phyloP scores from a whole-genome alignment of 495 filamentous ascomycete genomes.

The Astrothelium macrocarpum region DNA sequence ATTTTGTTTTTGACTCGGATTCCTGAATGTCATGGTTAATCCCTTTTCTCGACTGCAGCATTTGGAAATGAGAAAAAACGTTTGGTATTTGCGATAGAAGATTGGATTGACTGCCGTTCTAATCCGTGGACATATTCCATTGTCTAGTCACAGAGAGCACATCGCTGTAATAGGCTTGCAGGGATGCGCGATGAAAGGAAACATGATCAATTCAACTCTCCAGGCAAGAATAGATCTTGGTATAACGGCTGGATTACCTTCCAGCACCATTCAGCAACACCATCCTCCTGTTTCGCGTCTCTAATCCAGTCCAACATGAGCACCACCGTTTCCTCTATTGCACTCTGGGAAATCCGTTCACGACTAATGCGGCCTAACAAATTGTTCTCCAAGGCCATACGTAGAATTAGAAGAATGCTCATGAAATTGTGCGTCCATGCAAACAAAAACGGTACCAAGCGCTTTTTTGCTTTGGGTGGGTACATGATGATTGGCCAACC shows the following conservation, averaged over 20 bases:
- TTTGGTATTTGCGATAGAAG: too few relatives aligned
- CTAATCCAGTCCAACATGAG: slow-evolving; percentile 47
- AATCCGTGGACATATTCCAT: too few relatives aligned
- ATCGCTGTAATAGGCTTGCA: too few relatives aligned
- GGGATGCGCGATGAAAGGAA: too few relatives aligned
- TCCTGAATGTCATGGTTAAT: too few relatives aligned
- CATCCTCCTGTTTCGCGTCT: slow-evolving; percentile 42
- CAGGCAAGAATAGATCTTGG: neutral
- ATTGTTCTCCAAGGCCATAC: slow-evolving; percentile 41
- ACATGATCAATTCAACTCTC: neutral
- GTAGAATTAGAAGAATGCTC: slow-evolving; percentile 45
- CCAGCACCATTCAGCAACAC: slow-evolving; percentile 44
- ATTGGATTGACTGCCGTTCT: too few relatives aligned
- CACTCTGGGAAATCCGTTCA: slow-evolving; percentile 17
- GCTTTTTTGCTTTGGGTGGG: slow-evolving; percentile 45
- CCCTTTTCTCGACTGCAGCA: too few relatives aligned
- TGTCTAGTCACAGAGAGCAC: too few relatives aligned
- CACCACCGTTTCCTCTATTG: slow-evolving; percentile 38
- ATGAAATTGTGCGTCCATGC: slow-evolving; percentile 52
- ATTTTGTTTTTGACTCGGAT: too few relatives aligned
- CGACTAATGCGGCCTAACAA: slow-evolving; percentile 39
- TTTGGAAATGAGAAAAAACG: too few relatives aligned
- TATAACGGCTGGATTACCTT: slow-evolving; percentile 34
- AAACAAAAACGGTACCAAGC: slow-evolving; percentile 47
- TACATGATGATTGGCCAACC: slow-evolving; percentile 51